phyloP scores from a whole-genome alignment of 345 rosid species.

The Citrus unshiu region DNA sequence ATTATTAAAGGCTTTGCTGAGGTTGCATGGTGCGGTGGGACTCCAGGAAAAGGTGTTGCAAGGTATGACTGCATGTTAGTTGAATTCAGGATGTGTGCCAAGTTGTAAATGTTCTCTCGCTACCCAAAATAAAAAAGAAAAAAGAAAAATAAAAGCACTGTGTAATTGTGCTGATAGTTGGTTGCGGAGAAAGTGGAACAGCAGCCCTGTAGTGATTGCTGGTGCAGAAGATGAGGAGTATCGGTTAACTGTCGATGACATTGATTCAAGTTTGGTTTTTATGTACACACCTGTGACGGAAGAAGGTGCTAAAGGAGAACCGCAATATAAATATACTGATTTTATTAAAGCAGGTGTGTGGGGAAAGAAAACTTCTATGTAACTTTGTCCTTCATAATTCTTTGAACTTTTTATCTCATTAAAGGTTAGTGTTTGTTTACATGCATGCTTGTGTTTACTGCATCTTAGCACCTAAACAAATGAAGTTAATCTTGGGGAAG shows the following conservation, averaged over 20 bases:
- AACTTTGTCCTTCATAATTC: not conserved
- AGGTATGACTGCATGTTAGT: constrained; percentile 43
- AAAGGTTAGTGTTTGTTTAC: not conserved
- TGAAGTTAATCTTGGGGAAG: not conserved
- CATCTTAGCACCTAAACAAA: not conserved
- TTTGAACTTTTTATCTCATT: not conserved
- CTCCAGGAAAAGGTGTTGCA: constrained; percentile 89
- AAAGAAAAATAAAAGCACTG: not conserved
- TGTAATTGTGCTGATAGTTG: constrained; percentile 44
- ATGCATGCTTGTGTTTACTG: not conserved
- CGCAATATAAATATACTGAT: constrained; percentile 91
- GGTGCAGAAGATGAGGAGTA: constrained; percentile 95
- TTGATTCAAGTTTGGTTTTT: constrained; percentile 91
- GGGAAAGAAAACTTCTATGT: constrained; percentile 6
- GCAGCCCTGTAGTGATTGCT: constrained; percentile 83
- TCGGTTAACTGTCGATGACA: constrained; percentile 67
- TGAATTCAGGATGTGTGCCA: constrained; percentile 3
- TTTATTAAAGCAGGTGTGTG: constrained; percentile 85
- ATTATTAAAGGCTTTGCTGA: constrained; percentile 62
- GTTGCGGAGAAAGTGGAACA: constrained; percentile 92
- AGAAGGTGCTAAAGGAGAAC: constrained; percentile 95
- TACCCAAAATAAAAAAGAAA: not conserved
- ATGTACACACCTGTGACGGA: constrained; percentile 97
- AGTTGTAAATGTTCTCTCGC: not conserved
- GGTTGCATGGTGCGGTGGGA: constrained; percentile 99